These are phyloP conservation scores for Marchantia paleacea DNA, from an alignment of 225 moss, liverwort and hornwort genomes.

Conservation along the genomic window DNA sequence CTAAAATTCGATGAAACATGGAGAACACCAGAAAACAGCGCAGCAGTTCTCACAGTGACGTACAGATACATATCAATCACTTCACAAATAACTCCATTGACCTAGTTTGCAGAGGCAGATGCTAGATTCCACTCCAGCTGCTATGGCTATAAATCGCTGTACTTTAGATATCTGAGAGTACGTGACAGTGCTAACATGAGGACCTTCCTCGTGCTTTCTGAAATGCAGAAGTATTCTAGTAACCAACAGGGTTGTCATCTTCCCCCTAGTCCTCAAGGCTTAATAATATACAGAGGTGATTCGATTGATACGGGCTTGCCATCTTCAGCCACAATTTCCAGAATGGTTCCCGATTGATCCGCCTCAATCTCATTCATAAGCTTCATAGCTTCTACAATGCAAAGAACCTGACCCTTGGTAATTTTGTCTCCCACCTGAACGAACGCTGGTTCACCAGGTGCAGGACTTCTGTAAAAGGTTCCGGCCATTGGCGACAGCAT, in stretches of 20 bases:
- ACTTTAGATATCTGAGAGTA: too few relatives aligned
- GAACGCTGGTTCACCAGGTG: conserved; percentile 63
- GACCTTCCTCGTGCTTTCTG: too few relatives aligned
- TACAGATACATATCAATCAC: too few relatives aligned
- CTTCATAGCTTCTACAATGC: conserved; percentile 97
- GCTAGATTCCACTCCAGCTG: too few relatives aligned
- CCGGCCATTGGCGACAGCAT: conserved; percentile 99
- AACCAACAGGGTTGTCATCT: neutral
- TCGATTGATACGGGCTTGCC: conserved; percentile 80
- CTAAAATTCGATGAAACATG: too few relatives aligned
- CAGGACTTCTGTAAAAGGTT: conserved; percentile 82
- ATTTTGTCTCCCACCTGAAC: conserved; percentile 92
- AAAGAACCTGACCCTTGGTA: conserved; percentile 86
- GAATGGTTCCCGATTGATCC: conserved; percentile 80
- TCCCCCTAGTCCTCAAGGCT: neutral
- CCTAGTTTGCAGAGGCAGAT: too few relatives aligned
- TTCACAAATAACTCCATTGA: too few relatives aligned
- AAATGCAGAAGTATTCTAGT: neutral
- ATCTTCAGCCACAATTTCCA: conserved; percentile 80
- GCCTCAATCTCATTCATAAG: conserved; percentile 99
- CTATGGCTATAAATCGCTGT: too few relatives aligned
- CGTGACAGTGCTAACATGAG: too few relatives aligned
- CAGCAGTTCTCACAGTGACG: too few relatives aligned
- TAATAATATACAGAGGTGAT: conserved; percentile 10
- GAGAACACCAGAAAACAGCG: too few relatives aligned